Base-by-base conservation (phyloP, 805 yeast genomes). In the Candida boidinii region DNA sequence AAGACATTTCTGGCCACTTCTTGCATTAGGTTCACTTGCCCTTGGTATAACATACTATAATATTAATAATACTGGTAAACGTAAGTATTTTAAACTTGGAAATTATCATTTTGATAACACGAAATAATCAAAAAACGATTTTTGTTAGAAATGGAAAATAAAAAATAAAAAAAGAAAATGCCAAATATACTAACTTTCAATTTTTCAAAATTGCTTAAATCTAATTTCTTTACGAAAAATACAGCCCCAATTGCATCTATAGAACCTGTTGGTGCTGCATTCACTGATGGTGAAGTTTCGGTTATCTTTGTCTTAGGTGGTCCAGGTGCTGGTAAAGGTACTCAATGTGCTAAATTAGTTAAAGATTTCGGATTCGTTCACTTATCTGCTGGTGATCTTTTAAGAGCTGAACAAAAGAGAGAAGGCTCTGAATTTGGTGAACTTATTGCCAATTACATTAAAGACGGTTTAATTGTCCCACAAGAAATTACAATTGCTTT, bases 321-420 rank as follows among this genome's bases (percentile, higher is more conserved):
- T 4, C 97, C 97, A 5, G 97, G 97, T 15, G 84, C 95, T 19
- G 97, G 98, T 28, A 92, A 92, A 54, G 97, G 98, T 36, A 90
- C 98, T 1, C 98, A 90, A 60, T 85, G 96, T 64, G 80, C 79
- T 21, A 83, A 76, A 51, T 68, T 90, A 36, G 96, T 90, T 28
- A 60, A 70, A 15, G 84, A 87, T 46, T 81, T 73, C 53, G 76
- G 79, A 13, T 92, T 88, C 56, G 79, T 81, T 21, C 98, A 90
- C 54, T 63, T 90, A 28, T 78, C 94, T 24, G 98, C 98, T n/a
- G 98, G 98, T 30, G 98, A 90, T 55, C 70, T 92, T 45, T 68
- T 90, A 45, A 74, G 98, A 49, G 95, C 87, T 8, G 98, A 90
- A 58, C 96, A 92, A 58, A 60, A 64, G 20, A 78, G 96, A 46